Evolutionary conservation across 257 asterid species (phyloP).

Genomic region (Nicotiana tomentosiformis): DNA sequence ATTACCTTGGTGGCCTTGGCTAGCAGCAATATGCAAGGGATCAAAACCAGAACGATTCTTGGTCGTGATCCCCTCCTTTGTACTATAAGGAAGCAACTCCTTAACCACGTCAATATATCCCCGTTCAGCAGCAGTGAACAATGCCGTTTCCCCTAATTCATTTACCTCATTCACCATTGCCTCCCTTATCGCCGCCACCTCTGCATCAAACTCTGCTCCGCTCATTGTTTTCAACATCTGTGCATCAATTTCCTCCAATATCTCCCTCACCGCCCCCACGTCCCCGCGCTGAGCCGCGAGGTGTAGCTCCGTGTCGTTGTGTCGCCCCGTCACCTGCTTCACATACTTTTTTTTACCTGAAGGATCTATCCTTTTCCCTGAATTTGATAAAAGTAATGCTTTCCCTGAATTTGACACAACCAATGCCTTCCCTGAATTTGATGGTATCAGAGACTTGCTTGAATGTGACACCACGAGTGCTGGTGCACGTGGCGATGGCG

Average conservation of each 20-base stretch:
- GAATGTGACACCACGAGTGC: conserved; percentile 49
- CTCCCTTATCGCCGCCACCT: conserved; percentile 45
- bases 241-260: conserved; percentile 61
- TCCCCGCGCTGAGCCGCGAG: conserved; percentile 85
- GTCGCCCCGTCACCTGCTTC: conserved; percentile 87
- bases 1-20: conserved; percentile 51
- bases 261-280: conserved; percentile 54
- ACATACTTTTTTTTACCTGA: conserved; percentile 60
- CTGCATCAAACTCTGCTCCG: conserved; percentile 55
- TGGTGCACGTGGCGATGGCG: conserved; percentile 58
- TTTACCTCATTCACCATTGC: conserved; percentile 57
- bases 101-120: conserved; percentile 41
- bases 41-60: conserved; percentile 50
- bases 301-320: conserved; percentile 87
- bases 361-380: conserved; percentile 47
- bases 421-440: conserved; percentile 47
- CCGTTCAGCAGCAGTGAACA: conserved; percentile 47
- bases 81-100: conserved; percentile 41
- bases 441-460: conserved; percentile 24
- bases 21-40: conserved; percentile 62
- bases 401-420: conserved; percentile 52
- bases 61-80: conserved; percentile 36
- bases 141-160: conserved; percentile 55
- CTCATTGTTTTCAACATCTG: conserved; percentile 50
- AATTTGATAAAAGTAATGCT: conserved; percentile 53